Percentiles rank a stretch among this genome's conserved stretches.
phyloP scores from a whole-genome alignment of 148 eudicot species.

The Heliosperma pusillum region DNA sequence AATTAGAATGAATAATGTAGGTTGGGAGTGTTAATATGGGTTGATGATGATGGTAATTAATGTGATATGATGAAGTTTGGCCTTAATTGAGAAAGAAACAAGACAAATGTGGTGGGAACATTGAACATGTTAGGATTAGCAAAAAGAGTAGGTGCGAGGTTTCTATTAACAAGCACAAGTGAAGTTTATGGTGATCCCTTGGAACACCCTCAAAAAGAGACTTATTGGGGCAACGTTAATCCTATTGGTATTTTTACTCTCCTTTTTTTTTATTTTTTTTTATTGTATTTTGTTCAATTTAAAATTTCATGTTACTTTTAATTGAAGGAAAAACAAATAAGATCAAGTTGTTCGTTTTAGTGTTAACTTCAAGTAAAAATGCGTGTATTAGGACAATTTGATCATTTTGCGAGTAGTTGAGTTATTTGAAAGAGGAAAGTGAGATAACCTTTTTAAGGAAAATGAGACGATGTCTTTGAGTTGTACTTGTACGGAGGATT shows the following conservation, averaged over 20 bases:
- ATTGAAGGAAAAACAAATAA: too few relatives aligned
- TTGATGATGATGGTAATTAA: not conserved
- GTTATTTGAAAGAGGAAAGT: too few relatives aligned
- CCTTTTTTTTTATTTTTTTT: not conserved
- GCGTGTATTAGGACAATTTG: not conserved
- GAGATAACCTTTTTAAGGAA: too few relatives aligned
- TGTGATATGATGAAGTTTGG: not conserved
- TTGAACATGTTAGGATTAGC: conserved; percentile 96
- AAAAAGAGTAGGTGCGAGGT: conserved; percentile 91
- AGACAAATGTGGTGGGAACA: conserved; percentile 99
- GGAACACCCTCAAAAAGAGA: conserved; percentile 91
- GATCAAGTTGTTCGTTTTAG: too few relatives aligned
- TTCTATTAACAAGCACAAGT: conserved; percentile 92
- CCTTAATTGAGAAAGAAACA: conserved; percentile 42
- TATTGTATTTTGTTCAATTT: too few relatives aligned
- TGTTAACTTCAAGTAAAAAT: too few relatives aligned
- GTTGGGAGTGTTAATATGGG: too few relatives aligned
- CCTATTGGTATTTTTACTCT: conserved; percentile 60
- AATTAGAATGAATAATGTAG: too few relatives aligned
- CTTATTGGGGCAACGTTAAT: conserved; percentile 98
- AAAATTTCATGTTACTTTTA: too few relatives aligned
- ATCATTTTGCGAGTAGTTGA: too few relatives aligned
- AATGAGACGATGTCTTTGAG: too few relatives aligned
- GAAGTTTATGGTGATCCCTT: conserved; percentile 99
- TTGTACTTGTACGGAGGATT: too few relatives aligned